phyloP scores from a whole-genome alignment of 441 rosid genomes.

The Geranium incanum region DNA sequence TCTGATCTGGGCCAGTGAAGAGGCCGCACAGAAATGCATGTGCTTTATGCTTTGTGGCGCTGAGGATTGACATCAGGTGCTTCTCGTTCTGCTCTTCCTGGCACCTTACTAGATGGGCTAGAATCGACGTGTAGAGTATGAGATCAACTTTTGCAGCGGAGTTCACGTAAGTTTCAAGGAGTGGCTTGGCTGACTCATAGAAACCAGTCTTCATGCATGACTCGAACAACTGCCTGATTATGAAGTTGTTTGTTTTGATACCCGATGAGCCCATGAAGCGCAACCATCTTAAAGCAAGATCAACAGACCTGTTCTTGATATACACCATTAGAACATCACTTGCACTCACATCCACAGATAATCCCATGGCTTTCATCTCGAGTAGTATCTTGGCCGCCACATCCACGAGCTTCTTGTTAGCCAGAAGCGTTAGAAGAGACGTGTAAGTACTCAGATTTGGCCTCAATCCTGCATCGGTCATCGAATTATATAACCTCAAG shows the following conservation, averaged over 20 bases:
- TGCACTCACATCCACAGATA: constrained; percentile 78
- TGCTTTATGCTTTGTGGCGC: constrained; percentile 78
- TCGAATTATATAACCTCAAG: constrained; percentile 84
- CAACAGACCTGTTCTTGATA: constrained; percentile 82
- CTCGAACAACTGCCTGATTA: constrained; percentile 83
- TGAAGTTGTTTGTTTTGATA: constrained; percentile 81
- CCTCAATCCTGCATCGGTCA: constrained; percentile 81
- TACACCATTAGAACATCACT: constrained; percentile 95
- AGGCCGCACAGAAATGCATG: constrained; percentile 91
- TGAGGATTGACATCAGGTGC: constrained; percentile 78
- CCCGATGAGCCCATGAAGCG: constrained; percentile 93
- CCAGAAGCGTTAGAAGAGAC: constrained; percentile 68
- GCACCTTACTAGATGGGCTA: constrained; percentile 83
- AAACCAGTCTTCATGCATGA: constrained; percentile 83
- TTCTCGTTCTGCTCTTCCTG: constrained; percentile 82
- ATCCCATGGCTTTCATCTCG: constrained; percentile 95
- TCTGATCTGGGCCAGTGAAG: constrained; percentile 85
- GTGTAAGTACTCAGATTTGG: constrained; percentile 86
- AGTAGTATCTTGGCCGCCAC: constrained; percentile 92
- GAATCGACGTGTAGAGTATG: constrained; percentile 85
- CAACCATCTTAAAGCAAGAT: constrained; percentile 85
- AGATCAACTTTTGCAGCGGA: constrained; percentile 86
- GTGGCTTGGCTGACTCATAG: constrained; percentile 86
- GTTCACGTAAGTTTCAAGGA: constrained; percentile 66
- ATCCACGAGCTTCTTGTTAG: constrained; percentile 84